Percentiles rank a stretch among this genome's conserved stretches.
These are phyloP conservation scores for Hysterangium stoloniferum DNA, from an alignment of 768 basidiomycete species.

Conservation along the genomic window DNA sequence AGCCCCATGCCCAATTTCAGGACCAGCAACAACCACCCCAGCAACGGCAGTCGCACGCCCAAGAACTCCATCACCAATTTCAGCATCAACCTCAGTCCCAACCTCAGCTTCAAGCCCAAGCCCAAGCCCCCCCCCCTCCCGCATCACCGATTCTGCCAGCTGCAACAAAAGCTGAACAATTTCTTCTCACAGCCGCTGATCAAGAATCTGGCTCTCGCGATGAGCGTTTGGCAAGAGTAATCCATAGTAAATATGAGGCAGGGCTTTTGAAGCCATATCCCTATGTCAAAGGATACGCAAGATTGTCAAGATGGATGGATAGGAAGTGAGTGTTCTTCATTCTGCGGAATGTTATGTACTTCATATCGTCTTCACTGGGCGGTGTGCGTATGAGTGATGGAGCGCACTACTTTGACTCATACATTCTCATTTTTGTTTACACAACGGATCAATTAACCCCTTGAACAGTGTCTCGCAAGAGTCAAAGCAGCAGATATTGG, in stretches of 20 bases:
- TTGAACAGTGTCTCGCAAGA: constrained; percentile 71
- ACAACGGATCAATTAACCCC: not conserved
- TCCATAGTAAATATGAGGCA: constrained; percentile 94
- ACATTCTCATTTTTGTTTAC: not conserved
- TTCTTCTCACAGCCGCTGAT: constrained; percentile 90
- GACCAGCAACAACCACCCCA: too few relatives aligned
- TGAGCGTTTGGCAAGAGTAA: constrained; percentile 84
- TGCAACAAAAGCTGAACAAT: constrained; percentile 77
- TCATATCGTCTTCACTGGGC: not conserved
- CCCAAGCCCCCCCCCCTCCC: constrained; percentile 29
- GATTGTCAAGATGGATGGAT: constrained; percentile 93
- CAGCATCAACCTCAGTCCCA: too few relatives aligned
- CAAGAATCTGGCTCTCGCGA: constrained; percentile 87
- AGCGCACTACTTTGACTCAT: not conserved
- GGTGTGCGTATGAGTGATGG: constrained; percentile 11
- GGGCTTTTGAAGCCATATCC: constrained; percentile 93
- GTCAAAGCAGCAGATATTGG: constrained; percentile 86
- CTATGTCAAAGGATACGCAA: constrained; percentile 91
- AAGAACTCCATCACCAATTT: constrained; percentile 18
- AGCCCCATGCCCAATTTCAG: constrained; percentile 14
- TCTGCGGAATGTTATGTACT: too few relatives aligned
- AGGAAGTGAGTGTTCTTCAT: constrained; percentile 50
- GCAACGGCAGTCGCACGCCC: constrained; percentile 11
- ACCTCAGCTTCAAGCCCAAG: constrained; percentile 13
- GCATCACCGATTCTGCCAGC: constrained; percentile 54